Base-by-base conservation (phyloP, 1,139 yeast genomes). In the Geotrichum klebahnii region DNA sequence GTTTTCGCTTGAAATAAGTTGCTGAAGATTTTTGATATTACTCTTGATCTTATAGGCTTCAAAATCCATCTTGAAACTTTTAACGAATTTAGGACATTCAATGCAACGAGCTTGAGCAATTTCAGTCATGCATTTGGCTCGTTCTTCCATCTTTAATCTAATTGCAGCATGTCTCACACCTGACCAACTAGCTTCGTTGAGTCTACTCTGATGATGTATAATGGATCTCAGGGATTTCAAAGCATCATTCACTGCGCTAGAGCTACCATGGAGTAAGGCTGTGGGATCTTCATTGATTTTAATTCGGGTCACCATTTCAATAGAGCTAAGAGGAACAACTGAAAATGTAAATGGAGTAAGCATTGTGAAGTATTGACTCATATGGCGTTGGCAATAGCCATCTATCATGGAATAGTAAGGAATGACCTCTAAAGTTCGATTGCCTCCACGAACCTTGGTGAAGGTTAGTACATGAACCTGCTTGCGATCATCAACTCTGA, bases 1-100 rank as follows among this genome's bases (percentile, higher is more conserved):
- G 60, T 90, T 94, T 59, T 90, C 96, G 56, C 87, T 95, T 0
- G 95, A 82, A 55, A 89, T 77, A 45, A 84, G 69, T 45, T 75
- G 74, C 60, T 81, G 79, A 58, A 89, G 68, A 0, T 73, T 67
- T 3, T 71, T 77, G 19, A 89, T 81, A 55, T 82, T 76, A 16
- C 66, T 62, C 51, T 75, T 72, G 34, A 85, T 64, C 34, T 64
- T 55, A 50, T 73, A 72, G 54, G 76, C 78, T 46, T 75, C 70
- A 44, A 77, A 73, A 28, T 79, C 70, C 39, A 75, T 76, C 1
- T 66, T 57, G 55, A 69, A 84, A 55, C 81, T 80, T 2, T 62
- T 56, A 28, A 69, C 68, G 63, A 87, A 79, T 10, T 75, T 61
- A 12, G 60, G 59, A 42, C 68, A 61, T 26, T 52, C 55, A 41